phyloP scores from a whole-genome alignment of 1,284 basidiomycete genomes.

The Entoloma clypeatum region DNA sequence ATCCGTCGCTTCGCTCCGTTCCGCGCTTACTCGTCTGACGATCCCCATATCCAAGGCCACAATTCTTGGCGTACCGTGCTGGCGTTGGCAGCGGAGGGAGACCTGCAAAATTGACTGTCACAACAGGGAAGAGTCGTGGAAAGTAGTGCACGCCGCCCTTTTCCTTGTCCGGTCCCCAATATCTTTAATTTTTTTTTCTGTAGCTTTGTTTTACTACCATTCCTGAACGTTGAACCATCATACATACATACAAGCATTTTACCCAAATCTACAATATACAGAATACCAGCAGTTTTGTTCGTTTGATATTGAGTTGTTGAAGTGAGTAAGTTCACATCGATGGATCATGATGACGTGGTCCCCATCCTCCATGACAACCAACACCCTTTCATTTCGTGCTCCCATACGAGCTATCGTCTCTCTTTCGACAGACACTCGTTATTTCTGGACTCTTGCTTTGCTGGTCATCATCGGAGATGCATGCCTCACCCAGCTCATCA shows the following conservation, averaged over 20 bases:
- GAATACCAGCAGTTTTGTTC: slow-evolving; percentile 5
- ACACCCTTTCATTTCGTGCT: slow-evolving; percentile 15
- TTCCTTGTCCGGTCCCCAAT: slow-evolving; percentile 27
- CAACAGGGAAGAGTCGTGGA: slow-evolving; percentile 30
- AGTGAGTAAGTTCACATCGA: slow-evolving; percentile 10
- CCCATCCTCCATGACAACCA: slow-evolving; percentile 17
- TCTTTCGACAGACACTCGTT: slow-evolving; percentile 55
- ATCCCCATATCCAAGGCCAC: slow-evolving; percentile 8
- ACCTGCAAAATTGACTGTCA: slow-evolving; percentile 18
- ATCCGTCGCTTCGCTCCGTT: slow-evolving; percentile 21
- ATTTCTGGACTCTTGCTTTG: slow-evolving; percentile 63
- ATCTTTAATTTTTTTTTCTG: slow-evolving; percentile 26
- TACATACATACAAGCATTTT: slow-evolving; percentile 19
- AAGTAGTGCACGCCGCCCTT: slow-evolving; percentile 40
- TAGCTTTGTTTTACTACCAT: slow-evolving; percentile 25
- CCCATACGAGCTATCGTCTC: slow-evolving; percentile 13
- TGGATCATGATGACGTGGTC: too few relatives aligned
- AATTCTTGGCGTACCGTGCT: slow-evolving; percentile 7
- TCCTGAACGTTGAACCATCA: slow-evolving; percentile 25
- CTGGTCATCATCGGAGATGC: slow-evolving; percentile 72
- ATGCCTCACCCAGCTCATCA: slow-evolving; percentile 71
- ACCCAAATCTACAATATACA: neutral
- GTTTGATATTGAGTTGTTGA: neutral
- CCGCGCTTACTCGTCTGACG: slow-evolving; percentile 8
- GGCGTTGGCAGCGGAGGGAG: slow-evolving; percentile 15